Conservation (phyloP, 768 basidiomycete genomes). For the Tephrocybe sp. region DNA sequence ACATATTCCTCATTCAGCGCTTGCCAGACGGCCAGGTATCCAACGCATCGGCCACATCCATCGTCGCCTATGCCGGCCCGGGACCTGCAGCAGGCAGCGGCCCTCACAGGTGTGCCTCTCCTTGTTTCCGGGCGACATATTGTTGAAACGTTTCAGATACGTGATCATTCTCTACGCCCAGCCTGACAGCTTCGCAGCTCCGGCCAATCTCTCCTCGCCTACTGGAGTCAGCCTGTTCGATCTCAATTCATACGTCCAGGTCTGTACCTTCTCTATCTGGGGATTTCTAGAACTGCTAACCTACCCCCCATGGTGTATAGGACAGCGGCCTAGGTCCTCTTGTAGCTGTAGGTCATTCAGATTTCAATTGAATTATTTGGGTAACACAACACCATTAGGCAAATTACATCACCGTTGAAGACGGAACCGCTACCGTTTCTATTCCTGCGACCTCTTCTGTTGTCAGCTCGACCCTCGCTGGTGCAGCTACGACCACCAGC, state of each 20-base stretch:
- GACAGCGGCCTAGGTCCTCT: conserved; percentile 55
- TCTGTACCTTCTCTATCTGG: conserved; percentile 21
- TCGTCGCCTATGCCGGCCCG: conserved; percentile 74
- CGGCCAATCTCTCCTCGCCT: conserved; percentile 51
- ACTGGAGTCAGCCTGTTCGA: conserved; percentile 56
- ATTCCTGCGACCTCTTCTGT: conserved; percentile 65
- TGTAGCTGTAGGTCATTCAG: conserved; percentile 47
- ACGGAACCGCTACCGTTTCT: conserved; percentile 56
- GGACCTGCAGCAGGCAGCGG: conserved; percentile 69
- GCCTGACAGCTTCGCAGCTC: conserved; percentile 60
- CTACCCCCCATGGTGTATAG: conserved; percentile 25
- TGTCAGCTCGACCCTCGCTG: conserved; percentile 55
- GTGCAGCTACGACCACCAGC: conserved; percentile 12
- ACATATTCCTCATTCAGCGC: neutral
- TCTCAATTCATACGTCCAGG: conserved; percentile 57
- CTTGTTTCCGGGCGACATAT: neutral
- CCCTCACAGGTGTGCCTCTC: conserved; percentile 58
- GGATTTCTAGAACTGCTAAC: neutral
- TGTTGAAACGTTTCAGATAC: conserved; percentile 48
- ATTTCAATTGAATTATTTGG: neutral
- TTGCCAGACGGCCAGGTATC: conserved; percentile 36
- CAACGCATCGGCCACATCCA: conserved; percentile 41
- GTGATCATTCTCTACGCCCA: conserved; percentile 66
- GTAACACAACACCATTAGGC: conserved; percentile 38
- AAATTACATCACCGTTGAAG: conserved; percentile 74